Base-by-base conservation (phyloP, 331 rosid genomes). In the Telfairia occidentalis region DNA sequence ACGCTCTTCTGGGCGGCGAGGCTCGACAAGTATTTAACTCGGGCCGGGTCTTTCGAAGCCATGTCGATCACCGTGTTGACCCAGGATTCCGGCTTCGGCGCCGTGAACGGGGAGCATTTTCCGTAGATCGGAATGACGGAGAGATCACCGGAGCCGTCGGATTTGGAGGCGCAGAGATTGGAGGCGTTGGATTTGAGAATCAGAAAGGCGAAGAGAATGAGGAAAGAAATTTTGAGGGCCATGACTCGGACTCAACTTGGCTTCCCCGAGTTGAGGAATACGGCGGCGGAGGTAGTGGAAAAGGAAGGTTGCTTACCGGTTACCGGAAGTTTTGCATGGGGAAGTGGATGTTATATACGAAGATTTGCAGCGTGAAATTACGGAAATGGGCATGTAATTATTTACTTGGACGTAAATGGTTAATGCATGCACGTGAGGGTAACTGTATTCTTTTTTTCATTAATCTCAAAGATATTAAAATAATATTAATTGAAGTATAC, bases 101-200 rank as follows among this genome's bases (percentile, higher is more conserved):
- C 81, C 74, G 76, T 79, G 85, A 90, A 85, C 13, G 98, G 98
- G 7, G 90, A 93, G 86, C 98, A 91, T 88, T 87, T 91, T 72
- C 98, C 82, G 43, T 85, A 91, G 65, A 90, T 77, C 66, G 98
- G 98, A 32, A 93, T 84, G 21, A 93, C 88, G 7, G 87, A 82
- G 67, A 93, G 43, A 32, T 61, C 87, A 59, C 79, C 87, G 4
- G 85, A 73, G 82, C 82, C 76, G 24, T 88, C 86, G 0, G 82
- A 79, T 38, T 80, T 77, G 4, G 90, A 71, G 30, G 85, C 78
- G 74, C 97, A 93, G 0, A 89, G 92, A 69, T 91, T 94, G 29
- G 67, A 7, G 30, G 91, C 87, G 5, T 3, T 63, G 77, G 76
- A 59, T 35, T 73, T 16, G 2, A 78, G 83, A 40, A 75, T 0